phyloP scores from a whole-genome alignment of 2,329 filamentous ascomycete genomes.

The Triangularia setosa region DNA sequence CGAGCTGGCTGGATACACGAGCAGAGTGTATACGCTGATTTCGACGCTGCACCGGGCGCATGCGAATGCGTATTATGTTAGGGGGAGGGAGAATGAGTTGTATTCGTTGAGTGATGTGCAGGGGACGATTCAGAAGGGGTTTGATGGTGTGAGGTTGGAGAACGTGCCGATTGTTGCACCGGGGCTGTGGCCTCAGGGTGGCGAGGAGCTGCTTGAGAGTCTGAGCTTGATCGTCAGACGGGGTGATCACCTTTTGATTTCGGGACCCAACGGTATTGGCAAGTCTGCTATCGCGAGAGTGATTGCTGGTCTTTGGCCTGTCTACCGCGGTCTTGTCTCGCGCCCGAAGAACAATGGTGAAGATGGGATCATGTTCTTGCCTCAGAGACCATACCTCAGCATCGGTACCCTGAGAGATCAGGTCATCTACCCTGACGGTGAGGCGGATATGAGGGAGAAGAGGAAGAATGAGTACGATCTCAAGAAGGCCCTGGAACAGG shows the following conservation, averaged over 20 bases:
- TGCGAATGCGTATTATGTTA: constrained; percentile 77
- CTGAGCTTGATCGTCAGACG: constrained; percentile 84
- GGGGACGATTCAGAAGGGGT: constrained; percentile 90
- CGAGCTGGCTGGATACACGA: constrained; percentile 93
- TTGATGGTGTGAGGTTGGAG: constrained; percentile 89
- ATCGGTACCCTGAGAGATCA: constrained; percentile 92
- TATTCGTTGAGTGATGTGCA: constrained; percentile 90
- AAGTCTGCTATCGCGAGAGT: constrained; percentile 87
- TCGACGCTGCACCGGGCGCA: constrained; percentile 92
- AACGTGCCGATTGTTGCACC: constrained; percentile 91
- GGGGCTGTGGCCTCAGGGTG: constrained; percentile 79
- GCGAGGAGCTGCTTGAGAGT: constrained; percentile 85
- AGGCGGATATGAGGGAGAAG: constrained; percentile 85
- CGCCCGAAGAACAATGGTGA: constrained; percentile 74
- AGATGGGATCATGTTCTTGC: constrained; percentile 98
- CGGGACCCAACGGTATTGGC: constrained; percentile 89
- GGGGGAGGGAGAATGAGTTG: constrained; percentile 67
- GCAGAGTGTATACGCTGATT: constrained; percentile 90
- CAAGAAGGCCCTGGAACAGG: constrained; percentile 73
- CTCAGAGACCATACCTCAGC: constrained; percentile 87
- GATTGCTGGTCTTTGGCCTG: constrained; percentile 89
- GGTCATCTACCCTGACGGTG: constrained; percentile 95
- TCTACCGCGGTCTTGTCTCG: constrained; percentile 88
- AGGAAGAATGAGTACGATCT: constrained; percentile 76
- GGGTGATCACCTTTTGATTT: constrained; percentile 91